Evolutionary conservation across 495 filamentous ascomycete genomes (phyloP).

Genomic region (Evernia prunastri): DNA sequence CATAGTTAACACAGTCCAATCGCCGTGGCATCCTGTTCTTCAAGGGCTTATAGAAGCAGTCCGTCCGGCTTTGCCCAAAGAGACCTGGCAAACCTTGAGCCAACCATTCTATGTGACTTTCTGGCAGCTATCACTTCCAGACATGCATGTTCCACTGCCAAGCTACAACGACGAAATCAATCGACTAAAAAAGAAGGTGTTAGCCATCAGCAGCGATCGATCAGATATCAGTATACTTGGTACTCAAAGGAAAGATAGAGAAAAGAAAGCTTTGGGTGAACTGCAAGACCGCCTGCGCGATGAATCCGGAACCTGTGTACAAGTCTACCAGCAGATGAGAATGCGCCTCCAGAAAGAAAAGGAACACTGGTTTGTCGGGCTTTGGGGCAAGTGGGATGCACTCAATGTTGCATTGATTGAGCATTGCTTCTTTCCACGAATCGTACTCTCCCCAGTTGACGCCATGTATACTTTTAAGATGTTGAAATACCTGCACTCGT

Average conservation of each 20-base stretch:
- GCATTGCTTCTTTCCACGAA: slow-evolving; percentile 81
- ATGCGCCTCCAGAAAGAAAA: slow-evolving; percentile 69
- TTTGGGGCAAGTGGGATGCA: slow-evolving; percentile 55
- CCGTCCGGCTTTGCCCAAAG: slow-evolving; percentile 50
- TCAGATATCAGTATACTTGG: slow-evolving; percentile 59
- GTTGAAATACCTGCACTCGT: slow-evolving; percentile 75
- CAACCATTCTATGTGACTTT: slow-evolving; percentile 82
- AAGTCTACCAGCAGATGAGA: slow-evolving; percentile 55
- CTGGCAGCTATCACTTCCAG: slow-evolving; percentile 81
- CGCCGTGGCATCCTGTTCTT: slow-evolving; percentile 65
- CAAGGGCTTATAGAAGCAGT: slow-evolving; percentile 67
- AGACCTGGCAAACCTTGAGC: slow-evolving; percentile 61
- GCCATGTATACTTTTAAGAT: slow-evolving; percentile 81
- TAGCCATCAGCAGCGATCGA: slow-evolving; percentile 60
- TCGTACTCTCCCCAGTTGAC: slow-evolving; percentile 76
- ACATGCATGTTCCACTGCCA: slow-evolving; percentile 64
- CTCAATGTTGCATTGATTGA: slow-evolving; percentile 73
- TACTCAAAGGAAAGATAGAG: slow-evolving; percentile 50
- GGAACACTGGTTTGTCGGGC: slow-evolving; percentile 64
- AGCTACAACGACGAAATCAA: slow-evolving; percentile 68
- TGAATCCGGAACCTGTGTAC: slow-evolving; percentile 64
- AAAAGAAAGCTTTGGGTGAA: slow-evolving; percentile 54
- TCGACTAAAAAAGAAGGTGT: slow-evolving; percentile 53
- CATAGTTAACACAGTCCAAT: slow-evolving; percentile 18
- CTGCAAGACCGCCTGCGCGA: slow-evolving; percentile 55